These are phyloP conservation scores for Aspergillus oerlinghausenensis DNA, from an alignment of 2,329 filamentous ascomycete genomes.

Conservation along the genomic window DNA sequence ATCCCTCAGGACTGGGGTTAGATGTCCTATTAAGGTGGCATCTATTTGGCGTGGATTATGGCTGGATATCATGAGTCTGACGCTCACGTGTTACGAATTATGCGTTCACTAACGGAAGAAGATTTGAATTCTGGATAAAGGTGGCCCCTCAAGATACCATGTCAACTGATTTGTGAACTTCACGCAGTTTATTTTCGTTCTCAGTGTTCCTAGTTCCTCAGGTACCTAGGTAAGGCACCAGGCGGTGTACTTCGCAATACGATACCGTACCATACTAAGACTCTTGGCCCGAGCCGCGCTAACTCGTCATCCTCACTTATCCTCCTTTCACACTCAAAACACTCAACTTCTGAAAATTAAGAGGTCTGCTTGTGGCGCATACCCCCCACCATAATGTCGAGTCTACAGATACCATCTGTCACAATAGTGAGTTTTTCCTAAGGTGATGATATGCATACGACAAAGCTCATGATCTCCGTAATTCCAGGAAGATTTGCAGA, in stretches of 20 bases:
- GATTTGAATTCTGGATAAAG: too few relatives aligned
- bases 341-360: background rate
- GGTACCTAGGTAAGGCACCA: background rate
- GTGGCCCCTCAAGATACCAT: too few relatives aligned
- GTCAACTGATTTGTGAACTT: too few relatives aligned
- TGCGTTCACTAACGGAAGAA: too few relatives aligned
- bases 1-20: too few relatives aligned
- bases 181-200: too few relatives aligned
- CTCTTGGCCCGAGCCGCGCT: background rate
- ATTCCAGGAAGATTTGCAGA: conserved; percentile 54
- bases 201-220: too few relatives aligned
- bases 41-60: too few relatives aligned
- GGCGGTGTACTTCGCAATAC: background rate
- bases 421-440: conserved; percentile 26
- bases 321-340: background rate
- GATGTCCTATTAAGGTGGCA: too few relatives aligned
- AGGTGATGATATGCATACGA: background rate
- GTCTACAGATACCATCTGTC: conserved; percentile 29
- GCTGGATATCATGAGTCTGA: too few relatives aligned
- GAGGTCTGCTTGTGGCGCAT: background rate
- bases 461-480: background rate
- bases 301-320: background rate
- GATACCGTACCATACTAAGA: background rate
- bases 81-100: too few relatives aligned
- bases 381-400: background rate